phyloP scores from a whole-genome alignment of 2,329 filamentous ascomycete genomes.

The Xylaria multiplex region DNA sequence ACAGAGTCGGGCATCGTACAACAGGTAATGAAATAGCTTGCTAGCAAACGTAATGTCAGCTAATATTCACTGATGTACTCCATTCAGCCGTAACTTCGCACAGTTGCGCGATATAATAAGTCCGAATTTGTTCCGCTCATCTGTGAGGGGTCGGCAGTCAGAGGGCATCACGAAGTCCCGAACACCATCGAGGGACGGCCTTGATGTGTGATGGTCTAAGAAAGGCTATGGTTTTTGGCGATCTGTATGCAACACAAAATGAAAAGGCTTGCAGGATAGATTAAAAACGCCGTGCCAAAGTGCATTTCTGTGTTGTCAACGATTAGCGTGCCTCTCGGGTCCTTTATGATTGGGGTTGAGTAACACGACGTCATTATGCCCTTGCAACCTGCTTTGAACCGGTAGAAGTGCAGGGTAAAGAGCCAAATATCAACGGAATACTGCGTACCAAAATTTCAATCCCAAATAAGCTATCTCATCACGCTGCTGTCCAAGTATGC shows the following conservation, averaged over 20 bases:
- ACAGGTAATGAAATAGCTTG: no score
- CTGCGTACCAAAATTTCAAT: background rate
- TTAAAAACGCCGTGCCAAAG: constrained; percentile 4
- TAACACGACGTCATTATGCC: constrained; percentile 1
- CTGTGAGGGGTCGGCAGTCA: no score
- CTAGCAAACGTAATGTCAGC: no score
- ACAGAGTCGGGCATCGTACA: background rate
- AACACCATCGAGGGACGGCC: background rate
- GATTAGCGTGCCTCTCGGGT: background rate
- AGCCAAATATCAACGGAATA: background rate
- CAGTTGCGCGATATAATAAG: no score
- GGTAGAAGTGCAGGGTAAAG: background rate
- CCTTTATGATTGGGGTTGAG: constrained; percentile 3
- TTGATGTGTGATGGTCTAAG: background rate
- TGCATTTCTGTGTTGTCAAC: constrained; percentile 15
- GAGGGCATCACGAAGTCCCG: background rate
- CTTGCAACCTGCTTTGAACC: background rate
- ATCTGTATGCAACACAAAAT: background rate
- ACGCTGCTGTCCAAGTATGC: background rate
- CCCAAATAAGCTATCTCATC: background rate
- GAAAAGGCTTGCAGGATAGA: constrained; percentile 8
- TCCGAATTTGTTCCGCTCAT: background rate
- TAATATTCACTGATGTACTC: no score
- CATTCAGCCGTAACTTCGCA: no score
- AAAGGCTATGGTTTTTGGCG: constrained; percentile 1